phyloP scores from a whole-genome alignment of 2,329 filamentous ascomycete species.

The Colletotrichum neosansevieriae region DNA sequence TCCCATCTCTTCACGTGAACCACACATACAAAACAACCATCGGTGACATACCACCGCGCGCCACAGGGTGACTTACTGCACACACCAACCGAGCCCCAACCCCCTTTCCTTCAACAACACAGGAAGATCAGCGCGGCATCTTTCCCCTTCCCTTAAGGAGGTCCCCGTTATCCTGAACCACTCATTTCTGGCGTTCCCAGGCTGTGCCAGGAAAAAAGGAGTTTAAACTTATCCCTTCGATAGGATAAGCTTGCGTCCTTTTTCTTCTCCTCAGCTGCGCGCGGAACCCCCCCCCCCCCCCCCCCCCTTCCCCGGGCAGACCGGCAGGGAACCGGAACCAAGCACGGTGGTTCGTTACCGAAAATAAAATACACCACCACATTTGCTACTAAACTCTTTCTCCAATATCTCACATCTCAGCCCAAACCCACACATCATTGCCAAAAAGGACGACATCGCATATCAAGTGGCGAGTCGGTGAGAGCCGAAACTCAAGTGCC shows the following conservation, averaged over 20 bases:
- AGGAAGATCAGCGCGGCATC: conserved; percentile 28
- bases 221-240: conserved; percentile 27
- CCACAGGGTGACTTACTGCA: not conserved
- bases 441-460: conserved; percentile 21
- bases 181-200: conserved; percentile 18
- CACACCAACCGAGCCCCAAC: not conserved
- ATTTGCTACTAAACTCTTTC: no score
- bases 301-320: not conserved
- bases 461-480: conserved; percentile 33
- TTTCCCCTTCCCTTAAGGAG: conserved; percentile 13
- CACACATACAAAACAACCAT: not conserved
- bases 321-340: not conserved
- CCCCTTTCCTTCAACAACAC: not conserved
- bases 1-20: not conserved
- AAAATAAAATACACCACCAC: not conserved
- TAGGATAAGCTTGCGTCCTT: conserved; percentile 1
- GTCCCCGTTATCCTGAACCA: conserved; percentile 14
- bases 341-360: conserved; percentile 3
- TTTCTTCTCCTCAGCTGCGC: not conserved
- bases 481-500: conserved; percentile 20
- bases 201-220: not conserved
- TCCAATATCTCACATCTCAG: conserved; percentile 6
- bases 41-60: not conserved
- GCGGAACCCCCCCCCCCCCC: no score
- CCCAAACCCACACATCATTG: conserved; percentile 22